Conservation (phyloP, 2,329 filamentous ascomycete genomes). For the Beauveria rudraprayagi region DNA sequence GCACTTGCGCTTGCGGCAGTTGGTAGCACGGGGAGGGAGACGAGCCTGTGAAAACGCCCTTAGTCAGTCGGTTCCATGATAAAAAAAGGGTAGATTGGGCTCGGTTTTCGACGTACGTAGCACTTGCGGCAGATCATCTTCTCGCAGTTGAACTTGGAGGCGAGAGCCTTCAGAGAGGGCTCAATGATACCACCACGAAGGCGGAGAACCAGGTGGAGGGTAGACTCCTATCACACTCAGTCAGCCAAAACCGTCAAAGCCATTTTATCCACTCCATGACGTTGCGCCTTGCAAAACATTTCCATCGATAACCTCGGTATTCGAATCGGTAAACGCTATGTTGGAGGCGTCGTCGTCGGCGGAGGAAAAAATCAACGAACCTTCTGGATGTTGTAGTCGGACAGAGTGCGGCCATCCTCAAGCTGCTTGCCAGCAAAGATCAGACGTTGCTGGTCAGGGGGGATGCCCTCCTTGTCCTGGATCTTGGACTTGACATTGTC, state of each 20-base stretch:
- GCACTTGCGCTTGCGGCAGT: slow-evolving; percentile 99
- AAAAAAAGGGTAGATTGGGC: not conserved
- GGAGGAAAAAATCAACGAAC: slow-evolving; percentile 40
- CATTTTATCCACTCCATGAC: not conserved
- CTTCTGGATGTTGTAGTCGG: slow-evolving; percentile 99
- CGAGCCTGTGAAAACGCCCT: slow-evolving; percentile 45
- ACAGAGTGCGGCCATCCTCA: slow-evolving; percentile 93
- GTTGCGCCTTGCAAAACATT: not conserved
- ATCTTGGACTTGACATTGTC: slow-evolving; percentile 99
- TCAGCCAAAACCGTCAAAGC: slow-evolving; percentile 22
- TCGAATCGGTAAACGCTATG: not conserved
- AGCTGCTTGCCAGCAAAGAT: slow-evolving; percentile 99
- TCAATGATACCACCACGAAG: slow-evolving; percentile 99
- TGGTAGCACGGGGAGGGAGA: slow-evolving; percentile 96
- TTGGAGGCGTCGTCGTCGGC: not conserved
- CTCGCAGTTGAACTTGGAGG: slow-evolving; percentile 99
- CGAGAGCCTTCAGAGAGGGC: slow-evolving; percentile 95
- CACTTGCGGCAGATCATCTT: slow-evolving; percentile 99
- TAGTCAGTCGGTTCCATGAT: slow-evolving; percentile 1
- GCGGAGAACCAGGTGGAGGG: slow-evolving; percentile 95
- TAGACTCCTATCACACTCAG: slow-evolving; percentile 65
- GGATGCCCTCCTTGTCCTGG: slow-evolving; percentile 99
- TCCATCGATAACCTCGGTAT: not conserved
- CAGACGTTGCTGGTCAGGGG: slow-evolving; percentile 94
- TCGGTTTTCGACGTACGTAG: slow-evolving; percentile 64